Base-by-base conservation (phyloP, 2,329 filamentous ascomycete species). In the Fonsecaea pedrosoi region DNA sequence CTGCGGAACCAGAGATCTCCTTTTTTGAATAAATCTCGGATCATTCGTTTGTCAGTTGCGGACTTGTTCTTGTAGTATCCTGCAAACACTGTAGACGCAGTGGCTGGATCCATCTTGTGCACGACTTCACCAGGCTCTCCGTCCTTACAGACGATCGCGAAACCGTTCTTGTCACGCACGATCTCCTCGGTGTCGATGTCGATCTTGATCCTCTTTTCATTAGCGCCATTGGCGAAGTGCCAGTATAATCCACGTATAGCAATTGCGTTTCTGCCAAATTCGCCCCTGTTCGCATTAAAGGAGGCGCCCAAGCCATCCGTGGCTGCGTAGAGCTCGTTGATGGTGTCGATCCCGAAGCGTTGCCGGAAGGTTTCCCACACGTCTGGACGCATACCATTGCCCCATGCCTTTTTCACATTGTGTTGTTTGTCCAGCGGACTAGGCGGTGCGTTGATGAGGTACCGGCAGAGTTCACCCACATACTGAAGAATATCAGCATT, bases 1-100 rank as follows among this genome's bases (percentile, higher is more conserved):
- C 91, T 90, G 32, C 92, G 87, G 82, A 93, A 96, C 84, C 88
- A 96, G 0, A 87, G 89, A 74, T 97, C 93, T n/a, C 90, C 92
- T 74, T 89, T 89, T 64, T 78, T 80, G 69, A 95, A 86, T 2
- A 95, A 90, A 72, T 90, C 82, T 6, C 89, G 86, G 67, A 95
- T 78, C 57, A 96, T 84, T 78, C 96, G 96, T 70, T 86, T 84
- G 35, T 86, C 80, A 0, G 89, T 91, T 0, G 92, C 92, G 30
- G 84, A 83, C 9, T 83, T 77, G 77, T 96, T 94, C 69, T 88
- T 88, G 77, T 89, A 92, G 79, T 97, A 97, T 1, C 93, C 93
- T 75, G 92, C 90, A 80, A 93, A 96, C 13, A 85, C 85, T 30
- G 82, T 81, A 32, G 81, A 77, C 5, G 68, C 66, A 25, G 58